Conservation (phyloP, 352 stramenopile species). For the Thraustochytrium sp. region DNA sequence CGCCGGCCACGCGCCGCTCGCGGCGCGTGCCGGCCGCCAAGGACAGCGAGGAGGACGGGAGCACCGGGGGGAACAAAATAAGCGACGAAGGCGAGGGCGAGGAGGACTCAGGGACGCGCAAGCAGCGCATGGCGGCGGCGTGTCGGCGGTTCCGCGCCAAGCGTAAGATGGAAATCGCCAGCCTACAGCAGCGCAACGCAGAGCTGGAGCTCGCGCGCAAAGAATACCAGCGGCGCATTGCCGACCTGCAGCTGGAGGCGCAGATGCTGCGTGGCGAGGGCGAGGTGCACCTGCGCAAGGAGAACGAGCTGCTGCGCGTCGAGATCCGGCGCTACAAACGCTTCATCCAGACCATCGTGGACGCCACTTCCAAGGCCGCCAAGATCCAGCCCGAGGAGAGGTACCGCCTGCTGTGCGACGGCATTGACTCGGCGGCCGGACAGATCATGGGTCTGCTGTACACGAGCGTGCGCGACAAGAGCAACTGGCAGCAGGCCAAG, state of each 20-base stretch:
- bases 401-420: not conserved
- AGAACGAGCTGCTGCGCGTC: conserved; percentile 33
- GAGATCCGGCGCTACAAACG: conserved; percentile 5
- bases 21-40: too few relatives aligned
- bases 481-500: not conserved
- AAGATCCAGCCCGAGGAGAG: not conserved
- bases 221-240: not conserved
- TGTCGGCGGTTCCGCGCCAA: conserved; percentile 20
- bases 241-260: conserved; percentile 20
- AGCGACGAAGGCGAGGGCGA: not conserved
- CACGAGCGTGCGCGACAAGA: not conserved
- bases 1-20: too few relatives aligned
- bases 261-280: conserved; percentile 15
- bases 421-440: conserved; percentile 9
- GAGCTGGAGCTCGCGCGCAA: conserved; percentile 4
- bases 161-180: not conserved
- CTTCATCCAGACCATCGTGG: conserved; percentile 28
- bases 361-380: not conserved
- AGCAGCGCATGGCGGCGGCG: conserved; percentile 17
- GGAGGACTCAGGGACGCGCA: not conserved
- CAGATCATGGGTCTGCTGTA: conserved; percentile 21
- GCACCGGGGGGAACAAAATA: too few relatives aligned
- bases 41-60: too few relatives aligned
- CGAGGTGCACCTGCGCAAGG: conserved; percentile 13
- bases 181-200: not conserved